Evolutionary conservation across 2,329 filamentous ascomycete genomes (phyloP).

Genomic region (Fusarium cyanostomum): DNA sequence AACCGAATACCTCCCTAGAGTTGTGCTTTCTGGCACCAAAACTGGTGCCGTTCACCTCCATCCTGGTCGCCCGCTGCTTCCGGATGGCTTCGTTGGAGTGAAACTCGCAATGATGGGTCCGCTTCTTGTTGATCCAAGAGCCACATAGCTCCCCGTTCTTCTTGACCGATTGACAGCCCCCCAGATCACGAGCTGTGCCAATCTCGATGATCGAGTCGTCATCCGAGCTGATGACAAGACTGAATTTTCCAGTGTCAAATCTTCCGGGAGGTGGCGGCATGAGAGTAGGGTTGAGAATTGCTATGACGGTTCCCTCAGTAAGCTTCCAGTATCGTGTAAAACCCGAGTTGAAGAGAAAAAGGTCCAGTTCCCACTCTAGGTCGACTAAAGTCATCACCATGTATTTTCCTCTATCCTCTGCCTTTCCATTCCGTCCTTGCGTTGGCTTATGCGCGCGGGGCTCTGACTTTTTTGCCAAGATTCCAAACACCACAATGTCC

Average conservation of each 20-base stretch:
- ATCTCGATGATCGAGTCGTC: constrained; percentile 92
- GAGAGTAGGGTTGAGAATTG: constrained; percentile 89
- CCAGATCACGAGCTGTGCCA: constrained; percentile 83
- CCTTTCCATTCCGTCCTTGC: constrained; percentile 55
- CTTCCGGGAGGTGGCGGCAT: constrained; percentile 84
- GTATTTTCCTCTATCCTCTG: constrained; percentile 79
- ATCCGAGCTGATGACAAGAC: constrained; percentile 83
- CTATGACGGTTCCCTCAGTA: constrained; percentile 88
- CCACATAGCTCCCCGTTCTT: constrained; percentile 85
- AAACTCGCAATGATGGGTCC: constrained; percentile 92
- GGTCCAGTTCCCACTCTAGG: constrained; percentile 87
- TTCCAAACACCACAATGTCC: constrained; percentile 88
- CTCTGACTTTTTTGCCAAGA: constrained; percentile 88
- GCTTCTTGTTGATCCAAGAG: constrained; percentile 86
- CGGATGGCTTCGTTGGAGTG: constrained; percentile 85
- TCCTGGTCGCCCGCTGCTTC: constrained; percentile 70
- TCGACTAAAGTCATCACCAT: constrained; percentile 92
- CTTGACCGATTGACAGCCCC: constrained; percentile 85
- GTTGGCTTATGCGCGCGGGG: constrained; percentile 69
- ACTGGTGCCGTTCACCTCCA: constrained; percentile 81
- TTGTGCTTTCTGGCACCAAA: constrained; percentile 50
- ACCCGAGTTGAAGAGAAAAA: constrained; percentile 90
- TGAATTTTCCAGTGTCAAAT: constrained; percentile 84
- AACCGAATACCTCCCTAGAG: constrained; percentile 38
- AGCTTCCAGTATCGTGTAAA: constrained; percentile 96